Evolutionary conservation across 2,329 filamentous ascomycete species (phyloP), one percentile per base, ranked within the genome.

Genomic region (Monosporascus sp.): DNA sequence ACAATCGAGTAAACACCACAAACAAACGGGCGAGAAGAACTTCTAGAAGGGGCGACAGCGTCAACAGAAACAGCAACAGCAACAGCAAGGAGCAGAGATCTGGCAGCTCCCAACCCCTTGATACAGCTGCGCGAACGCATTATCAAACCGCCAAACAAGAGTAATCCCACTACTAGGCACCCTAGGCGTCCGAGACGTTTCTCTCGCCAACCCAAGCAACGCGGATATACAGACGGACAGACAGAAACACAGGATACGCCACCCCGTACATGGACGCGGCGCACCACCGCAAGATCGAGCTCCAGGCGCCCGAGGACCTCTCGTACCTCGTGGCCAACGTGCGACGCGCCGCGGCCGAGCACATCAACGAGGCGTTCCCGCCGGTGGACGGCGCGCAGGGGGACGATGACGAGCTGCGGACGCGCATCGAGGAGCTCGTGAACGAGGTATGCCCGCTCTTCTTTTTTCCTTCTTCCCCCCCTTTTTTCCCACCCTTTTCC

Each of bases 241-340:
- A 19, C 16, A 1, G 17, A 31, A 31, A 31, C 27, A 8, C 27
- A 3, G 9, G 24, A 24, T 24, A 24, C 24, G 24, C 24, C 5
- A 5, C 24, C 24, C 24, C 24, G 24, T 24, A 41, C 3, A 64
- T 64, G 60, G 62, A 64, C 40, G 58, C 60, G 17, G 55, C 63
- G 24, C 61, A 54, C 44, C 84, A 91, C 70, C 85, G 89, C 68
- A 87, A 85, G 72, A 88, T 93, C 68, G 89, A 92, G 73, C 82
- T 93, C 50, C 88, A 92, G 73, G 80, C 81, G n/a, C 81, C 84
- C 43, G 83, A 87, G 48, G 89, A 93, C 71, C 78, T 92, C 37
- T 73, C 79, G 52, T 89, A 86, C 70, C 80, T 93, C 27, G 78
- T 88, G 62, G 73, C 78, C 59, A 89, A 89, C 65, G 82, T 89